These are phyloP conservation scores for Leccinum broughii DNA, from an alignment of 768 basidiomycete species.

Conservation along the genomic window DNA sequence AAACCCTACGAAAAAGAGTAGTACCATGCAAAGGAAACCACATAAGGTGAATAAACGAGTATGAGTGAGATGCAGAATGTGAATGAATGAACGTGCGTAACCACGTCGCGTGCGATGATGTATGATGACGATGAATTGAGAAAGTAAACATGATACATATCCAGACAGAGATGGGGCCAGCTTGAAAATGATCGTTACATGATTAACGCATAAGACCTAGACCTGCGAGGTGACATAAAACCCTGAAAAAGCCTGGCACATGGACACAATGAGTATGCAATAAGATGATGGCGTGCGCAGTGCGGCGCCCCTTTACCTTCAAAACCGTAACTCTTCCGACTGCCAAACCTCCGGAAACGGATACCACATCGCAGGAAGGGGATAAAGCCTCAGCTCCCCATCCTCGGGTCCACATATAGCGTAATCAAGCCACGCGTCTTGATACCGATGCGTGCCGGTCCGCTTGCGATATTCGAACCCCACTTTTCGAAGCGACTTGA, in stretches of 20 bases:
- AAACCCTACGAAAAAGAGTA: background rate
- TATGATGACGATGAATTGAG: constrained; percentile 11
- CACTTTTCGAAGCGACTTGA: constrained; percentile 35
- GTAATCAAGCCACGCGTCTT: constrained; percentile 39
- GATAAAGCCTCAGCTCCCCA: constrained; percentile 22
- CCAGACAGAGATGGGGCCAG: constrained; percentile 1
- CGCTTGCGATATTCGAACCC: constrained; percentile 40
- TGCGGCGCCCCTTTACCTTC: background rate
- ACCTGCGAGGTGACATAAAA: constrained; percentile 17
- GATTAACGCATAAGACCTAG: constrained; percentile 18
- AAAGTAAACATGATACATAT: constrained; percentile 10
- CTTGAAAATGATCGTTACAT: constrained; percentile 12
- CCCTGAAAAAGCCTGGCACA: constrained; percentile 3
- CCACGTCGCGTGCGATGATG: constrained; percentile 18
- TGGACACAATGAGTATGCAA: background rate
- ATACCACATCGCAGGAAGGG: constrained; percentile 34
- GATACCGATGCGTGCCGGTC: constrained; percentile 37
- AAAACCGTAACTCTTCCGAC: constrained; percentile 26
- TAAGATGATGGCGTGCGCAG: background rate
- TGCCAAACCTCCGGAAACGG: constrained; percentile 38
- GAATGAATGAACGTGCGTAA: constrained; percentile 15
- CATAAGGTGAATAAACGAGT: background rate
- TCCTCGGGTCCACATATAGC: constrained; percentile 23
- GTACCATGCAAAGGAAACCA: background rate
- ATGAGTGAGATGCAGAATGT: constrained; percentile 15